Evolutionary conservation across 2,329 filamentous ascomycete species (phyloP).

Genomic region (Plenodomus tracheiphilus): DNA sequence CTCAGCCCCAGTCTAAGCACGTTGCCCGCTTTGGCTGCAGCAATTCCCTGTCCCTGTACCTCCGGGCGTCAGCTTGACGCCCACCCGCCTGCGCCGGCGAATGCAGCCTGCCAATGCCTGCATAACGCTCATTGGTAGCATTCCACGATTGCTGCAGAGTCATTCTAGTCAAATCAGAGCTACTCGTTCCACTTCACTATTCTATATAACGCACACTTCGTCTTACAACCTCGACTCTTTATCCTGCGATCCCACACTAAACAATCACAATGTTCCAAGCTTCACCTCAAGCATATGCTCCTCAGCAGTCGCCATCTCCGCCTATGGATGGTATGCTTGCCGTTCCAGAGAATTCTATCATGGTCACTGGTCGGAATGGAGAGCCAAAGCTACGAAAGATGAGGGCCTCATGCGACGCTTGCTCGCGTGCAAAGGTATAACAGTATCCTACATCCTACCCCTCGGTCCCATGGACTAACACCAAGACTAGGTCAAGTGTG

Average conservation of each 20-base stretch:
- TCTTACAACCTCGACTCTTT: conserved; percentile 17
- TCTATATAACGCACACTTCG: conserved; percentile 38
- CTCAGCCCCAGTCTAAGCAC: conserved; percentile 39
- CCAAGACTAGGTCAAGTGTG: conserved; percentile 36
- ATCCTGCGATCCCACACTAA: conserved; percentile 14
- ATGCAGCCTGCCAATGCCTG: conserved; percentile 17
- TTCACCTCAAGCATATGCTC: conserved; percentile 27
- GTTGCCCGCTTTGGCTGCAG: conserved; percentile 33
- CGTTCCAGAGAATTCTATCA: conserved; percentile 20
- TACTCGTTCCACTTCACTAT: conserved; percentile 16
- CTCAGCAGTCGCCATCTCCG: conserved; percentile 27
- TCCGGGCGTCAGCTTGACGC: conserved; percentile 38
- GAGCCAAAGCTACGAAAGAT: conserved; percentile 42
- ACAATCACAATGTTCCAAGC: conserved; percentile 35
- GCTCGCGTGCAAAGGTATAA: conserved; percentile 41
- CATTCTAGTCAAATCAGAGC: conserved; percentile 18
- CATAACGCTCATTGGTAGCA: conserved; percentile 20
- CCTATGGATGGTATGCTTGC: conserved; percentile 28
- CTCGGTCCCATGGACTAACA: conserved; percentile 4
- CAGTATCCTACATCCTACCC: background rate
- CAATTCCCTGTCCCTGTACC: conserved; percentile 28
- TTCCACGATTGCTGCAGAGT: conserved; percentile 27
- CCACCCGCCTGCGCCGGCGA: conserved; percentile 30
- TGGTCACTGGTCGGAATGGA: conserved; percentile 25
- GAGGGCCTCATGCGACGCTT: conserved; percentile 44